Conservation (phyloP, 2,329 filamentous ascomycete species). For the Penicillium sp. region DNA sequence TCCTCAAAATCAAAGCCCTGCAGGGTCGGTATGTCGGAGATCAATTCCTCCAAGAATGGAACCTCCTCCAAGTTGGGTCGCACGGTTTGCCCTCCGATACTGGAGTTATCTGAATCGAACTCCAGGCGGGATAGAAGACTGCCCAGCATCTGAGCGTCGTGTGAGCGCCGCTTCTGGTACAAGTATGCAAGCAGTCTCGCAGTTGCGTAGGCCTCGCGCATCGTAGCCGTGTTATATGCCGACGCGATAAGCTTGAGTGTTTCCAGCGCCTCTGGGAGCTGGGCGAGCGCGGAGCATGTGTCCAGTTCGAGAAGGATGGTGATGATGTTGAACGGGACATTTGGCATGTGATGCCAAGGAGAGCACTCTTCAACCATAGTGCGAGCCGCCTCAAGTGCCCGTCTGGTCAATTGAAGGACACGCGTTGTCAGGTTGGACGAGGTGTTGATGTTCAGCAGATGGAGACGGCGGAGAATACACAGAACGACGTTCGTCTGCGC, state of each 20-base stretch:
- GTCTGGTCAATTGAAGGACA: slow-evolving; percentile 50
- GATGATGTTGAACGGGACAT: slow-evolving; percentile 63
- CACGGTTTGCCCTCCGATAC: background rate
- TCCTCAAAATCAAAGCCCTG: background rate
- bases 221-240: slow-evolving; percentile 51
- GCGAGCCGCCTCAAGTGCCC: slow-evolving; percentile 53
- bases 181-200: slow-evolving; percentile 57
- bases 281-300: slow-evolving; percentile 51
- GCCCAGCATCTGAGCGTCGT: slow-evolving; percentile 37
- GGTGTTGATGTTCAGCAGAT: slow-evolving; percentile 53
- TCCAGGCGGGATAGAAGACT: background rate
- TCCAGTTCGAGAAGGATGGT: slow-evolving; percentile 62
- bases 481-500: slow-evolving; percentile 60
- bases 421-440: slow-evolving; percentile 47
- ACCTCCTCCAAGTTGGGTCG: background rate
- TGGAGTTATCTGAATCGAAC: background rate
- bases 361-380: slow-evolving; percentile 48
- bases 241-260: slow-evolving; percentile 48
- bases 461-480: slow-evolving; percentile 59
- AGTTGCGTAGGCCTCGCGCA: slow-evolving; percentile 58
- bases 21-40: background rate
- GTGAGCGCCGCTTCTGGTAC: slow-evolving; percentile 54
- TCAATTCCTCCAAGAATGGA: background rate
- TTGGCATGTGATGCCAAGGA: slow-evolving; percentile 64
- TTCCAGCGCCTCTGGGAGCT: slow-evolving; percentile 57